A percentile compares a stretch with the other conserved stretches of the same genome.
phyloP scores from a whole-genome alignment of 139 green algal species.

The Picochlorum sp. region DNA sequence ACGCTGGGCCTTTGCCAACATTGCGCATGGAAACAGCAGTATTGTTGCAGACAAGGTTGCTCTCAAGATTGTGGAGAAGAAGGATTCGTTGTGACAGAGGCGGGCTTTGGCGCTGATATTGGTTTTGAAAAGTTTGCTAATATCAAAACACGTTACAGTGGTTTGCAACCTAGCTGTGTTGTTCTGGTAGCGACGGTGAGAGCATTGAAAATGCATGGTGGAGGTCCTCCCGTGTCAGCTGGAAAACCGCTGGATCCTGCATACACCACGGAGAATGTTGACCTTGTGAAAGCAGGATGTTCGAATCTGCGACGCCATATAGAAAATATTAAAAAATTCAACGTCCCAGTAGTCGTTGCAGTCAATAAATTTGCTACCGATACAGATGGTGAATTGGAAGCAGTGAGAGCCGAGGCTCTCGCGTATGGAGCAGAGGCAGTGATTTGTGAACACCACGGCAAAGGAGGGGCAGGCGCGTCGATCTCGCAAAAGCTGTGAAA shows the following conservation, averaged over 20 bases:
- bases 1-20: constrained; percentile 91
- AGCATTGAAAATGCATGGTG: constrained; percentile 91
- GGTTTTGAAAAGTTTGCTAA: constrained; percentile 92
- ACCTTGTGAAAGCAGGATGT: constrained; percentile 68
- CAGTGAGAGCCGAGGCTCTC: constrained; percentile 38
- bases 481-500: constrained; percentile 77
- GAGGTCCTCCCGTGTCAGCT: constrained; percentile 68
- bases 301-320: constrained; percentile 83
- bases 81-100: constrained; percentile 92
- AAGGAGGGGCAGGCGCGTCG: constrained; percentile 80
- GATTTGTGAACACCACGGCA: constrained; percentile 79
- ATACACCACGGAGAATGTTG: constrained; percentile 86
- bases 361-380: constrained; percentile 91
- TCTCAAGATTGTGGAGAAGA: constrained; percentile 81
- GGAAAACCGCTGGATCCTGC: constrained; percentile 78
- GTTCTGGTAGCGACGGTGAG: constrained; percentile 94
- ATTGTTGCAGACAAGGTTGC: constrained; percentile 91
- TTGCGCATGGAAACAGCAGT: constrained; percentile 89
- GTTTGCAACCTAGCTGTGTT: constrained; percentile 57
- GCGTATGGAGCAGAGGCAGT: constrained; percentile 70
- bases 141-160: constrained; percentile 86
- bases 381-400: constrained; percentile 71
- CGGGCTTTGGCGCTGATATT: constrained; percentile 97
- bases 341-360: constrained; percentile 84
- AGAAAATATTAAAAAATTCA: constrained; percentile 74